phyloP scores from a whole-genome alignment of 495 filamentous ascomycete genomes.

The Xylaria scruposa region DNA sequence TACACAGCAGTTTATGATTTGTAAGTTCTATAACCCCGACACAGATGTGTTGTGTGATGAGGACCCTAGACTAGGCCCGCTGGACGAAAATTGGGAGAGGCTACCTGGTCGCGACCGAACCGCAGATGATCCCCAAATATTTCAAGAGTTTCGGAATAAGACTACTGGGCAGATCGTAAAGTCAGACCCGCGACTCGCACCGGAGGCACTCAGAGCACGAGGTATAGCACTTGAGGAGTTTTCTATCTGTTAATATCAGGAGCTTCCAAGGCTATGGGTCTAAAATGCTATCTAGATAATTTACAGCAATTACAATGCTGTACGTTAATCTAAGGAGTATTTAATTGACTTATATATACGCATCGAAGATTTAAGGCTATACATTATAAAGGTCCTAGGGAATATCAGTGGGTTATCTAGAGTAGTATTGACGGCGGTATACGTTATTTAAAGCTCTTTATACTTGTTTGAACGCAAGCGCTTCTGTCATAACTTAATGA shows the following conservation, averaged over 20 bases:
- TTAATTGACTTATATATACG: no score
- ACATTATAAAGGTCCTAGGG: no score
- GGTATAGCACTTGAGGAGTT: background rate
- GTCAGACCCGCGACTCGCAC: background rate
- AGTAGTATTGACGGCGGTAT: no score
- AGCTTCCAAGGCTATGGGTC: no score
- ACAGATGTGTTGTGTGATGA: constrained; percentile 1
- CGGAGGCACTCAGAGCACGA: background rate
- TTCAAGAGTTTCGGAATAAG: background rate
- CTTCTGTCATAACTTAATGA: no score
- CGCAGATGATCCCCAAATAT: constrained; percentile 3
- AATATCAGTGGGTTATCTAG: no score
- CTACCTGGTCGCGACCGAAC: background rate
- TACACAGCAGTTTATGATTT: background rate
- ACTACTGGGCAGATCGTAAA: background rate
- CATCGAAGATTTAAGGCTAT: no score
- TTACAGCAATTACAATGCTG: no score
- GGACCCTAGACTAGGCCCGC: background rate
- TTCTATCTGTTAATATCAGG: background rate
- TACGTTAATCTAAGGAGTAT: no score
- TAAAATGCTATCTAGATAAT: no score
- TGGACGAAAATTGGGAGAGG: background rate
- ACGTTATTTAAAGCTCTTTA: no score
- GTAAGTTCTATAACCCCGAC: background rate
- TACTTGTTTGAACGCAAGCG: no score